A percentile compares a stretch with the other conserved stretches of the same genome.
Evolutionary conservation across 352 stramenopile genomes (phyloP).

Genomic region (Thraustochytrium sp.): DNA sequence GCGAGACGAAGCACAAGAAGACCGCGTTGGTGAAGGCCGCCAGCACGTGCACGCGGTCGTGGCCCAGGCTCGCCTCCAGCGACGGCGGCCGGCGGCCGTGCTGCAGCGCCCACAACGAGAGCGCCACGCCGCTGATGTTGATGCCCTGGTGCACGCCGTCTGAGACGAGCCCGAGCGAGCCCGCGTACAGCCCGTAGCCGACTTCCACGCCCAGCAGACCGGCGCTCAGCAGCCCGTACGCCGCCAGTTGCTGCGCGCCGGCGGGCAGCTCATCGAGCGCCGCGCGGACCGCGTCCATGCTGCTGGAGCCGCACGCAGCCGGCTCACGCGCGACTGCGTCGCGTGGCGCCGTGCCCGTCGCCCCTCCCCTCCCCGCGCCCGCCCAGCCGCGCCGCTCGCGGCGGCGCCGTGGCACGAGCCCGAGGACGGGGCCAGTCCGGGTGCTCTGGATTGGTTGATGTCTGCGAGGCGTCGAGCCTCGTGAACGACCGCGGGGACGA

Average conservation of each 20-base stretch:
- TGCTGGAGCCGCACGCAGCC: too few relatives aligned
- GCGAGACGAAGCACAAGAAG: constrained; percentile 23
- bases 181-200: constrained; percentile 14
- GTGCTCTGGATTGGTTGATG: too few relatives aligned
- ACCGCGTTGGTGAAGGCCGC: constrained; percentile 38
- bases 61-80: not conserved
- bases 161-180: constrained; percentile 17
- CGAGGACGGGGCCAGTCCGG: too few relatives aligned
- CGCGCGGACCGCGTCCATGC: too few relatives aligned
- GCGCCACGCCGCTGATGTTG: constrained; percentile 21
- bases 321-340: too few relatives aligned
- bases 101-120: not conserved
- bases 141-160: constrained; percentile 30
- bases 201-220: constrained; percentile 14
- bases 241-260: not conserved
- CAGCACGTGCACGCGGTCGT: constrained; percentile 36
- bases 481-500: too few relatives aligned
- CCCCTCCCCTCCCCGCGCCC: too few relatives aligned
- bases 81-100: not conserved
- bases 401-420: too few relatives aligned
- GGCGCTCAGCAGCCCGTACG: constrained; percentile 1
- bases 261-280: constrained; percentile 24
- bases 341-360: too few relatives aligned
- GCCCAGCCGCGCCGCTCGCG: too few relatives aligned
- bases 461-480: too few relatives aligned